Base-by-base conservation (phyloP, 768 basidiomycete genomes). In the Hypholoma fasciculare region DNA sequence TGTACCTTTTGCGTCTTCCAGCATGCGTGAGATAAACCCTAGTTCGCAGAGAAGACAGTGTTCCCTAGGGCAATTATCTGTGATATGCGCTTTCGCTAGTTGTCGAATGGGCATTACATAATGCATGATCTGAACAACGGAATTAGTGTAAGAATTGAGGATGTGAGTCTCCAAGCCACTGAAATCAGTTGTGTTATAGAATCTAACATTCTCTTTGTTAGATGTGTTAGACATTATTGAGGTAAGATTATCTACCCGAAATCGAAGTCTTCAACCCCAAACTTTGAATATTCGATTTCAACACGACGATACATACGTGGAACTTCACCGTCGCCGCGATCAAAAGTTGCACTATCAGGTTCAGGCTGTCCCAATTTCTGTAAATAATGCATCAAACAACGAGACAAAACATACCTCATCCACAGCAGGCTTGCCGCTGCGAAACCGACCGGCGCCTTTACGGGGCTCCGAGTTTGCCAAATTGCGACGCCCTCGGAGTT, bases 191-290 rank as follows among this genome's bases (percentile, higher is more conserved):
- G 86, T 87, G 72, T 99, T 99, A 75, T 95, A 98, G 71, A 93
- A 98, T 2, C 94, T 96, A 59, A 16, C 5, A 42, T 2, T 59
- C 14, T 7, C 53, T 13, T 13, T 14, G 52, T 49, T 56, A 43
- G 42, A 13, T 23, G 4, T n/a, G 7, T 8, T 14, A 14, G 16
- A 36, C 16, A 42, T 36, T 17, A 27, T 51, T 46, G 23, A 27
- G 1, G n/a, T 13, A 20, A n/a, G 19, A 27, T 48, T 40, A 36
- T 82, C 56, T 69, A 94, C 95, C 83, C 96, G 67, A 99, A 99
- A 72, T 99, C 97, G 67, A 99, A 99, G 72, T 99, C 96, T 69
- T 98, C 96, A 16, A 98, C 93, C 4, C 96, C 96, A 66, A 99
- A 99, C 67, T 96, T 96, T 39, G 93, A 96, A 70, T 99, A 99